Evolutionary conservation across 352 stramenopile genomes (phyloP), one percentile per base, ranked within the genome.

Genomic region (Globisporangium cylindrosporum): DNA sequence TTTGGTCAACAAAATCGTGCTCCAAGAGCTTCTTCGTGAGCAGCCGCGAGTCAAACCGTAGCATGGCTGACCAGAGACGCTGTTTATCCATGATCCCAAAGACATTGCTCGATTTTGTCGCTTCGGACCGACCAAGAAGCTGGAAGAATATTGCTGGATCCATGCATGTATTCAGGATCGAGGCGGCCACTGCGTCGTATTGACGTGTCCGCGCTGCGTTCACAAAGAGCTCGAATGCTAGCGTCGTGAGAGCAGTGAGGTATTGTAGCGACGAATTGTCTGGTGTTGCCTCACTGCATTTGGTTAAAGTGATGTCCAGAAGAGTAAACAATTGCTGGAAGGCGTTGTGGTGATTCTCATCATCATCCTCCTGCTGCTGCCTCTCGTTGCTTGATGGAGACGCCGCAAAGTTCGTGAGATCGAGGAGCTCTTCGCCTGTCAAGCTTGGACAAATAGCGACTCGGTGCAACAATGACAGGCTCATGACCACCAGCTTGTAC

Each of bases 11-110:
- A 57, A 80, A 78, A 18, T 75, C 38, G 14, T 38, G 43, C 12
- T 71, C 62, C 18, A 80, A 41, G n/a, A 78, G 64, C 9, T 61
- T 59, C 10, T 69, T 67, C 14, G 66, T 70, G 3, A 80, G 29
- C 1, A 41, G 15, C 1, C 62, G 62, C 25, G 48, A 72, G 55
- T 80, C 53, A 41, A 80, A 64, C 22, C 60, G 66, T 4, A 80
- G 63, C 24, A 80, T 14, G 46, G 65, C 63, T 1, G 59, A 61
- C 74, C 74, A 80, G 20, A 80, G 62, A 20, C 67, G 62, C 36
- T 74, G 71, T 25, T 80, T 80, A 34, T 66, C 55, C 27, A 61
- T 41, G 43, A 73, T 59, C 0, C 34, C 34, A 14, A 72, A 29
- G 7, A 59, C 56, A 4, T 57, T 67, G 4, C 22, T 27, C 14